These are phyloP conservation scores for Exophiala oligosperma DNA, from an alignment of 2,329 filamentous ascomycete species.

Conservation along the genomic window DNA sequence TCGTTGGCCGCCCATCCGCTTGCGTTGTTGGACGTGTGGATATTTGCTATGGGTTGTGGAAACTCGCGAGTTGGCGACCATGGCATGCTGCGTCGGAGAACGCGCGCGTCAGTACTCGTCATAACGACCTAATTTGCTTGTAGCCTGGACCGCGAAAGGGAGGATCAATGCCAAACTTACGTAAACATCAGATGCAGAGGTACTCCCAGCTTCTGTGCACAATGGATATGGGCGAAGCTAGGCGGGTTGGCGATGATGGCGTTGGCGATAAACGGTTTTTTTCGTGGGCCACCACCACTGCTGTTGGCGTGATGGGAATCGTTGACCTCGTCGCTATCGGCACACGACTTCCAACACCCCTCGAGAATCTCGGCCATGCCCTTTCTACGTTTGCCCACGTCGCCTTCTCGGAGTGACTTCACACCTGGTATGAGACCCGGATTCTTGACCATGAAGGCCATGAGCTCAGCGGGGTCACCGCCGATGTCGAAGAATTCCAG, in stretches of 20 bases:
- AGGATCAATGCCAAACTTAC: neutral
- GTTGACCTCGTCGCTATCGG: conserved; percentile 33
- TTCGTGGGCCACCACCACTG: neutral
- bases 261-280: conserved; percentile 53
- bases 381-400: conserved; percentile 33
- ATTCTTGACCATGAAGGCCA: conserved; percentile 53
- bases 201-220: conserved; percentile 51
- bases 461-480: conserved; percentile 55
- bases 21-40: conserved; percentile 39
- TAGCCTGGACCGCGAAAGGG: too few species aligned
- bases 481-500: conserved; percentile 61
- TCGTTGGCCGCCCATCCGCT: conserved; percentile 40
- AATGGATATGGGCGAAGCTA: conserved; percentile 54
- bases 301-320: conserved; percentile 3
- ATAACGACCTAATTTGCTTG: too few species aligned
- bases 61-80: conserved; percentile 48
- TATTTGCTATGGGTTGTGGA: conserved; percentile 53
- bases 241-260: conserved; percentile 58
- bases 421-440: conserved; percentile 44
- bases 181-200: conserved; percentile 55
- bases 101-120: too few species aligned
- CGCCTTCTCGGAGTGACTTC: conserved; percentile 38
- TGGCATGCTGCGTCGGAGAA: conserved; percentile 42
- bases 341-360: conserved; percentile 43
- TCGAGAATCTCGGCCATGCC: conserved; percentile 41